Evolutionary conservation across 306 rosid genomes (phyloP), one percentile per base, ranked within the genome.

Genomic region (Acacia melanoxylon): DNA sequence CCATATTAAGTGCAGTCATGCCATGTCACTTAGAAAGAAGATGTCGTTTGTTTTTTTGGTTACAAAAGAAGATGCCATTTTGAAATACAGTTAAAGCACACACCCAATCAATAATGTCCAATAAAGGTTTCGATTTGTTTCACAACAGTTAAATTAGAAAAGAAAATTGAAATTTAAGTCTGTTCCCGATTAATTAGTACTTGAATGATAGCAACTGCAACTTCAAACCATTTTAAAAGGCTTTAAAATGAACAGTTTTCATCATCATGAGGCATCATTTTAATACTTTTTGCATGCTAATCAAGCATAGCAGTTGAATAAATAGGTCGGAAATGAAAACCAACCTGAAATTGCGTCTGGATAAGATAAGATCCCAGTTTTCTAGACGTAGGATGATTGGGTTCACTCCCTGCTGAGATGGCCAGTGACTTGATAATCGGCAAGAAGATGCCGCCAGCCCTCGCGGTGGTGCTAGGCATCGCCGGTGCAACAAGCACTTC

Each of bases 381-480:
- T 66, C 22, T 72, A 25, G 88, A 78, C 1, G 91, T 81, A 1
- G 87, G 85, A 44, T 85, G 79, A 17, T 78, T 84, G 10, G 91
- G 92, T 45, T 84, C 81, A 83, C 95, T 91, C 15, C 91, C 93
- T 0, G 87, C 92, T 19, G 95, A 89, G 44, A 89, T 82, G 27
- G 95, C 84, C 58, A 91, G 56, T 12, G 95, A 91, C 83, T 89
- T 78, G 63, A 91, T 89, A 46, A 1, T 71, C 35, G 75, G 75
- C 75, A 71, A 44, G 56, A 71, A 71, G 37, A 71, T 49, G 12
- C 75, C 75, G 20, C 75, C 75, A 2, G 75, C 75, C 56, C 75
- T 44, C 37, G 75, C 75, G 37, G 75, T 71, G 37, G 75, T 71
- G 37, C 75, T 71, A 3, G 75, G 75, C 75, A 71, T 71, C 6